A percentile compares a stretch with the other conserved stretches of the same genome.
These are phyloP conservation scores for Fusarium bactridioides DNA, from an alignment of 2,329 filamentous ascomycete species.

Conservation along the genomic window DNA sequence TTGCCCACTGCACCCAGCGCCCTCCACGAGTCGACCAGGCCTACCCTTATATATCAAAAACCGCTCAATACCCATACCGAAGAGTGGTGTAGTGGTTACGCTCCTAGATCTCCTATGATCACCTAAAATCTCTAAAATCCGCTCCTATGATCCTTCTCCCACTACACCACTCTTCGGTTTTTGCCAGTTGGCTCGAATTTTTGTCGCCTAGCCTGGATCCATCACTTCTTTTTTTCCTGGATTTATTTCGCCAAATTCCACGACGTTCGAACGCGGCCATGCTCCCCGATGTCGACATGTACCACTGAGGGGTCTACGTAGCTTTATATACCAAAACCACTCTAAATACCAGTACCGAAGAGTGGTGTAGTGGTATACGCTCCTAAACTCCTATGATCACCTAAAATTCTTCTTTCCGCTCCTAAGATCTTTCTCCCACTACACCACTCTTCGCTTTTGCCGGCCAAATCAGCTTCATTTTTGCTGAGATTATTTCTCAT, in stretches of 20 bases:
- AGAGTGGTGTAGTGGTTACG: constrained; percentile 1
- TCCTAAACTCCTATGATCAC: neutral
- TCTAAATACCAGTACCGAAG: neutral
- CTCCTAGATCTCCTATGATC: neutral
- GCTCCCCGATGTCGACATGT: too few relatives aligned
- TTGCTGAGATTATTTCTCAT: neutral
- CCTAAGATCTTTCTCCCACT: neutral
- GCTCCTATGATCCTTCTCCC: neutral
- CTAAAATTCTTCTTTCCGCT: neutral
- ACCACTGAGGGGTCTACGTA: too few relatives aligned
- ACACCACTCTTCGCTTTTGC: neutral
- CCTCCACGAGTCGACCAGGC: neutral
- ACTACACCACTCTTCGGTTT: neutral
- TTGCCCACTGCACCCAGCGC: neutral
- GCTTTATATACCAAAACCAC: too few relatives aligned
- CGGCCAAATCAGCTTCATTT: neutral
- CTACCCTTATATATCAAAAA: neutral
- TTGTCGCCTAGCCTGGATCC: too few relatives aligned
- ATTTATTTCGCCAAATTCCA: too few relatives aligned
- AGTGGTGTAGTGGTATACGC: neutral
- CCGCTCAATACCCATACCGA: neutral
- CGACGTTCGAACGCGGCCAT: too few relatives aligned
- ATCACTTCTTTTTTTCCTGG: too few relatives aligned
- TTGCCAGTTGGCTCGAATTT: neutral
- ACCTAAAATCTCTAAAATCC: neutral